phyloP scores from a whole-genome alignment of 257 asterid genomes.

The Lycium ferocissimum region DNA sequence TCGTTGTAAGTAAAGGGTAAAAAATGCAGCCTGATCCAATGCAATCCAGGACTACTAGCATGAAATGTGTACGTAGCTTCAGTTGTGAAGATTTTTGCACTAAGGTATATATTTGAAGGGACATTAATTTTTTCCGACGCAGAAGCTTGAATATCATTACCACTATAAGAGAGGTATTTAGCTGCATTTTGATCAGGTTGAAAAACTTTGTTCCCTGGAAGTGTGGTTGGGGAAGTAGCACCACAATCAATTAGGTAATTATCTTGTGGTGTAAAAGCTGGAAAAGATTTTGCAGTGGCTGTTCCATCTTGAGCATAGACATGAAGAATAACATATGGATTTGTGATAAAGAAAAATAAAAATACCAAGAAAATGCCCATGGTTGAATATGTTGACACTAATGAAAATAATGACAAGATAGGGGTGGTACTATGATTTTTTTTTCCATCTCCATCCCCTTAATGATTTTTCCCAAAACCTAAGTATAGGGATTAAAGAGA shows the following conservation, averaged over 20 bases:
- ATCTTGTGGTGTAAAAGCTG: conserved; percentile 42
- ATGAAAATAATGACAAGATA: neutral
- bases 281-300: conserved; percentile 28
- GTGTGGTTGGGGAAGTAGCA: conserved; percentile 33
- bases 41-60: conserved; percentile 25
- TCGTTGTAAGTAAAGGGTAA: conserved; percentile 11
- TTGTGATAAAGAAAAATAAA: neutral
- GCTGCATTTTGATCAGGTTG: conserved; percentile 38
- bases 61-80: conserved; percentile 36
- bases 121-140: conserved; percentile 23
- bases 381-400: neutral
- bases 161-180: conserved; percentile 32
- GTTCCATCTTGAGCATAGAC: conserved; percentile 8
- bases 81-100: conserved; percentile 33
- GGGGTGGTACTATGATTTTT: neutral
- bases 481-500: neutral
- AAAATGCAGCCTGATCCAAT: conserved; percentile 34
- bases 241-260: conserved; percentile 48
- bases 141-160: conserved; percentile 33
- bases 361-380: conserved; percentile 3
- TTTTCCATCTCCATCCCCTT: neutral
- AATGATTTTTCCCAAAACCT: neutral
- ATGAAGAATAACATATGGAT: neutral
- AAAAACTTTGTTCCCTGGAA: conserved; percentile 38
- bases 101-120: conserved; percentile 29